Evolutionary conservation across 352 stramenopile species (phyloP).

Genomic region (Phytophthora multivora): DNA sequence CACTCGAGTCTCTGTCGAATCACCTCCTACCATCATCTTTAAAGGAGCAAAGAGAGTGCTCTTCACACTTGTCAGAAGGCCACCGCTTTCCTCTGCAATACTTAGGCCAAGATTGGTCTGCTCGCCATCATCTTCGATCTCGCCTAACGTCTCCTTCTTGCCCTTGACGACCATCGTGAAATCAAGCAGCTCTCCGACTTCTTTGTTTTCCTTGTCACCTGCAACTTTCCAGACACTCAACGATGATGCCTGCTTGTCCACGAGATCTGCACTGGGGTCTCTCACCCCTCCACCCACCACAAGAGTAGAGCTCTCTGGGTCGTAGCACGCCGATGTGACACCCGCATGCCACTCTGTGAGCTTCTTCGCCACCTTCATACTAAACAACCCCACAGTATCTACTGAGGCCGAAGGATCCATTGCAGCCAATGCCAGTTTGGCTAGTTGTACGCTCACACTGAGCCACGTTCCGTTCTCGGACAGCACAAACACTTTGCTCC

Average conservation of each 20-base stretch:
- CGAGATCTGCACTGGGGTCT: constrained; percentile 59
- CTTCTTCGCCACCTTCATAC: constrained; percentile 46
- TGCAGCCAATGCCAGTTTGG: constrained; percentile 48
- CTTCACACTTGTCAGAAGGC: constrained; percentile 32
- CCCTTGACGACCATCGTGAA: constrained; percentile 66
- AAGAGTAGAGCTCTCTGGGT: constrained; percentile 39
- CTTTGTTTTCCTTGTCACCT: constrained; percentile 34
- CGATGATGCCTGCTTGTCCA: constrained; percentile 53
- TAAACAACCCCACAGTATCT: constrained; percentile 34
- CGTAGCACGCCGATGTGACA: constrained; percentile 52
- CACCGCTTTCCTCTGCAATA: constrained; percentile 9
- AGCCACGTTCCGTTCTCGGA: constrained; percentile 47
- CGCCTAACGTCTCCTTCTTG: constrained; percentile 3
- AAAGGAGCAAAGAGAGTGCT: constrained; percentile 38
- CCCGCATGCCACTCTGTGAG: constrained; percentile 66
- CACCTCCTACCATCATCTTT: constrained; percentile 45
- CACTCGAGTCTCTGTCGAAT: constrained; percentile 15
- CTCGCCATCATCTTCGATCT: neutral
- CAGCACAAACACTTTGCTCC: constrained; percentile 49
- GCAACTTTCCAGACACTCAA: constrained; percentile 68
- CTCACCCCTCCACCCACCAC: constrained; percentile 61
- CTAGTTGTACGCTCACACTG: constrained; percentile 51
- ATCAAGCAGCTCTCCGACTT: constrained; percentile 63
- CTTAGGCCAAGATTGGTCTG: neutral
- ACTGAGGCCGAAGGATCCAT: constrained; percentile 19